Evolutionary conservation across 2,329 filamentous ascomycete genomes (phyloP).

Genomic region (Exophiala sp.): DNA sequence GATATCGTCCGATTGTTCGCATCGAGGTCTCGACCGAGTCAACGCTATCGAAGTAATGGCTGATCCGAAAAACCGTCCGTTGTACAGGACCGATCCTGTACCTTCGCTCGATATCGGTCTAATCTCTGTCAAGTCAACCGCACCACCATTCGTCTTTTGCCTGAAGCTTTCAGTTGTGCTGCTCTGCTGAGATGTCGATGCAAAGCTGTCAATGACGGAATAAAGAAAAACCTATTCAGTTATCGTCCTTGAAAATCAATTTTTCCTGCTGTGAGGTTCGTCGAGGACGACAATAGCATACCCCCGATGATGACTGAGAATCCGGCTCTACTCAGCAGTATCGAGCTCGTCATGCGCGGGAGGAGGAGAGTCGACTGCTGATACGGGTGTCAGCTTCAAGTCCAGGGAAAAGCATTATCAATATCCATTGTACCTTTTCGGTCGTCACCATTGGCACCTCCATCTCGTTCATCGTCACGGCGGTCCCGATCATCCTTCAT

Average conservation of each 20-base stretch:
- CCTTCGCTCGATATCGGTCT: conserved; percentile 25
- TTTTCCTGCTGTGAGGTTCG: conserved; percentile 1
- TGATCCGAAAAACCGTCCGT: conserved; percentile 5
- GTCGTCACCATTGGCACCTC: conserved; percentile 78
- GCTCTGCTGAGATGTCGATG: conserved; percentile 12
- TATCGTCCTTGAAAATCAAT: conserved; percentile 6
- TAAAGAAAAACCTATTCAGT: conserved; percentile 6
- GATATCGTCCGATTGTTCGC: conserved; percentile 24
- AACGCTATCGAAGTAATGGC: conserved; percentile 21
- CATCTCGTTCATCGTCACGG: conserved; percentile 68
- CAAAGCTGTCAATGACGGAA: conserved; percentile 15
- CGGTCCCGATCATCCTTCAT: conserved; percentile 66
- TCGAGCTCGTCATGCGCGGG: conserved; percentile 92
- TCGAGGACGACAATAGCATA: neutral
- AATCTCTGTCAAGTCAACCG: conserved; percentile 23
- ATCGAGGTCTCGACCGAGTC: conserved; percentile 24
- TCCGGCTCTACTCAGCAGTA: conserved; percentile 66
- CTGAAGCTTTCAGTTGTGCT: conserved; percentile 15
- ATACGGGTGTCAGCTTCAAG: conserved; percentile 36
- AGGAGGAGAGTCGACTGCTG: conserved; percentile 69
- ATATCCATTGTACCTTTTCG: conserved; percentile 68
- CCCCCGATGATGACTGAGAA: neutral
- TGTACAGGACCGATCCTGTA: conserved; percentile 19
- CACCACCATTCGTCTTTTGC: conserved; percentile 10
- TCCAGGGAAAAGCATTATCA: conserved; percentile 22